Evolutionary conservation across 2,329 filamentous ascomycete genomes (phyloP).

Genomic region (Trichoderma endophyticum): DNA sequence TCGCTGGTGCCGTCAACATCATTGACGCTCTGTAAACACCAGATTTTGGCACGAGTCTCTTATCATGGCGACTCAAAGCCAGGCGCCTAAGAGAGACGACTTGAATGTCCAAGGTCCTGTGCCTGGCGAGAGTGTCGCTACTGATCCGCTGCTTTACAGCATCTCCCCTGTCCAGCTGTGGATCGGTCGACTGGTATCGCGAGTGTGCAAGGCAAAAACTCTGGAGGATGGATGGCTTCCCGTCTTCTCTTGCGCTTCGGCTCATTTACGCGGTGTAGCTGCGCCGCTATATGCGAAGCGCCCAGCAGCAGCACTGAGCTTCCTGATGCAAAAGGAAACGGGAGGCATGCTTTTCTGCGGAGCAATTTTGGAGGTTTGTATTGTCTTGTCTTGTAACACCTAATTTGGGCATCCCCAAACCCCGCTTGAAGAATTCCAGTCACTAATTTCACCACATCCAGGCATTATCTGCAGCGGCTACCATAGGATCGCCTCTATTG

Average conservation of each 20-base stretch:
- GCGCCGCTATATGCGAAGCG: background rate
- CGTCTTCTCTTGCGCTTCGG: background rate
- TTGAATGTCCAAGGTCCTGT: background rate
- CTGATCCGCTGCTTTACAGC: background rate
- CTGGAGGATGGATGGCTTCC: background rate
- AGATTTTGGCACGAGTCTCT: background rate
- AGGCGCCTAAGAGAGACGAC: background rate
- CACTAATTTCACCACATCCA: background rate
- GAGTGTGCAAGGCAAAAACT: background rate
- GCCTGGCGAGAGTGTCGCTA: background rate
- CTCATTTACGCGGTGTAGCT: background rate
- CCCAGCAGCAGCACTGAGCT: background rate
- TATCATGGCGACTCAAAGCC: background rate
- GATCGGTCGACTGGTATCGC: background rate
- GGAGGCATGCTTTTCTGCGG: background rate
- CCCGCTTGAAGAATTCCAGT: background rate
- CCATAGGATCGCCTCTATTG: background rate
- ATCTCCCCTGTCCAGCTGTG: background rate
- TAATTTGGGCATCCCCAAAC: background rate
- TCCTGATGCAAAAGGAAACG: background rate
- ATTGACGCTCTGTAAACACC: background rate
- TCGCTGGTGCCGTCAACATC: background rate
- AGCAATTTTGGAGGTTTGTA: background rate
- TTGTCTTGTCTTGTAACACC: background rate
- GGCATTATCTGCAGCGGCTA: background rate